Conservation (phyloP, 106 monocot species). For the Dendrobium huoshanense region DNA sequence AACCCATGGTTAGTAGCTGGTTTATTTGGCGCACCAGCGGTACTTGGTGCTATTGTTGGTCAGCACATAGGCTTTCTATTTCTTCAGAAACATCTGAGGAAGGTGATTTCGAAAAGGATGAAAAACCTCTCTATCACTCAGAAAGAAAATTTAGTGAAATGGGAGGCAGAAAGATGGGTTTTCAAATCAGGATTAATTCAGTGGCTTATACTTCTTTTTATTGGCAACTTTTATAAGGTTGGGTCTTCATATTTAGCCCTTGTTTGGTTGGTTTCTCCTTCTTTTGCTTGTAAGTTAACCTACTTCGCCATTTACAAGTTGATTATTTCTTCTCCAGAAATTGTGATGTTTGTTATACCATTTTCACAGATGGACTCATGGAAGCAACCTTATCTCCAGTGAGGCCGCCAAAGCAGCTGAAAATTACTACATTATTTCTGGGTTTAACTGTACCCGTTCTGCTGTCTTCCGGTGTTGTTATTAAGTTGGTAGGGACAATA, state of each 20-base stretch:
- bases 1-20: conserved; percentile 71
- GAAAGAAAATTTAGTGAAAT: conserved; percentile 33
- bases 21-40: conserved; percentile 86
- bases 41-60: conserved; percentile 80
- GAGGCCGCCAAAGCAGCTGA: conserved; percentile 63
- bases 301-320: conserved; percentile 4
- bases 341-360: conserved; percentile 4
- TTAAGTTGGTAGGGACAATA: conserved; percentile 43
- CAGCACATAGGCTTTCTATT: conserved; percentile 82
- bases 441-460: conserved; percentile 60
- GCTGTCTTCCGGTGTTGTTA: conserved; percentile 48
- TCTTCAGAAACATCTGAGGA: conserved; percentile 44
- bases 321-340: not conserved
- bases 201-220: conserved; percentile 68
- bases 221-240: conserved; percentile 56
- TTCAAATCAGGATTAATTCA: conserved; percentile 91
- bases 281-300: conserved; percentile 79
- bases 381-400: conserved; percentile 91
- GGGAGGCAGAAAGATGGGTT: conserved; percentile 94
- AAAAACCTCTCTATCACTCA: conserved; percentile 10
- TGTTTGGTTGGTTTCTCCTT: conserved; percentile 85
- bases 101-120: conserved; percentile 19
- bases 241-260: conserved; percentile 80
- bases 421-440: conserved; percentile 56
- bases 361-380: conserved; percentile 73